These are phyloP conservation scores for Ailanthus altissimus DNA, from an alignment of 345 rosid species.

Conservation along the genomic window DNA sequence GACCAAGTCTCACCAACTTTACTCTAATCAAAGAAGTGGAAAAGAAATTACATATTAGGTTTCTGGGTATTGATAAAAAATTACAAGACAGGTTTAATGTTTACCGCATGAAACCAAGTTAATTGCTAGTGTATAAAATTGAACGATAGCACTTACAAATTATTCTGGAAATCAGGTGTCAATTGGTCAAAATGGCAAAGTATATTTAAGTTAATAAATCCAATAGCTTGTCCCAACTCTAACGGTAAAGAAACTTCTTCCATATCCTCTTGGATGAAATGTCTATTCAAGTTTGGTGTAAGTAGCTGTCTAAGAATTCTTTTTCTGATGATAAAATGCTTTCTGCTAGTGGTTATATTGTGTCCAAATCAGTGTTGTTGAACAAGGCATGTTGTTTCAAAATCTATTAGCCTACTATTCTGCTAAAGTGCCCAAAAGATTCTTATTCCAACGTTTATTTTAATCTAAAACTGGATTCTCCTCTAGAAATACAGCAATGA, in stretches of 20 bases:
- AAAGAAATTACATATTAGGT: neutral
- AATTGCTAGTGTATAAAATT: neutral
- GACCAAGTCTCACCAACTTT: conserved; percentile 91
- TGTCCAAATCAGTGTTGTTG: neutral
- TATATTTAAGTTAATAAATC: neutral
- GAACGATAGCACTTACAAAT: neutral
- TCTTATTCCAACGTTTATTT: neutral
- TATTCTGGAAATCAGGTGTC: neutral
- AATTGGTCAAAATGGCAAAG: neutral
- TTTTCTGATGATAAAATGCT: neutral
- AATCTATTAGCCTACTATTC: neutral
- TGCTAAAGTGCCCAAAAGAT: neutral
- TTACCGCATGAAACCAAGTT: conserved; percentile 4
- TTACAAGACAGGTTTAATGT: too few species aligned
- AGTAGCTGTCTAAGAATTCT: conserved; percentile 13
- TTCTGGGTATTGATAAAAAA: too few species aligned
- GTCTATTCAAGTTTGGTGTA: neutral
- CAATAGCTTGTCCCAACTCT: neutral
- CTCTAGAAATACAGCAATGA: neutral
- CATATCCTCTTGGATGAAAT: neutral
- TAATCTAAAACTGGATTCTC: neutral
- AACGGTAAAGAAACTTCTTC: neutral
- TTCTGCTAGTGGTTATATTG: neutral
- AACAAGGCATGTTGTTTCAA: conserved; percentile 3
- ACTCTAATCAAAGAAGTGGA: conserved; percentile 40